Evolutionary conservation across 805 yeast species (phyloP), one percentile per base, ranked within the genome.

Genomic region (Candida tallmaniae): DNA sequence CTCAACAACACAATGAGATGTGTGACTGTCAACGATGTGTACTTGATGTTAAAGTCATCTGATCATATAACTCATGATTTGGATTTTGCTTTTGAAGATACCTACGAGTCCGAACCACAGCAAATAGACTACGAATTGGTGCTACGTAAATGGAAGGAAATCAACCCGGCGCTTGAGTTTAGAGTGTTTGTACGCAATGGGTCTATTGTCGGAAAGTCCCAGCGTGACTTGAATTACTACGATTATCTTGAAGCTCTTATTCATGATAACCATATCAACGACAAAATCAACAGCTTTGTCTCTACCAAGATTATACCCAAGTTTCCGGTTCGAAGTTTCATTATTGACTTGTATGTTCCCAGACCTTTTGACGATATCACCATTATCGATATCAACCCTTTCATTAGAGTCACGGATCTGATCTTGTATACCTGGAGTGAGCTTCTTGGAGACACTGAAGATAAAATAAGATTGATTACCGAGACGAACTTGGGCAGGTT

Each of bases 151-250:
- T 93, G 97, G 97, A 68, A 76, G 28, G 76, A 70, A 14, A 62
- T 90, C 27, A 87, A 85, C 44, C 97, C 97, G 0, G 86, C 97
- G 0, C 62, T 88, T 48, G 99, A 93, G 55, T 93, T 93, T 53
- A 69, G 99, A 39, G 77, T 89, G 21, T 93, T 88, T 59, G 84
- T 93, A 2, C 71, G 73, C 36, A 72, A 78, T 35, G 58, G 78
- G 3, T 59, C 64, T 29, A 61, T 93, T 5, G 53, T 89, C 5
- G 97, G 83, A 0, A 76, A 82, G 2, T 70, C 88, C 1, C 98
- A 90, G 56, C 65, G 98, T 35, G 97, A 93, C 54, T 65, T 87
- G 51, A 86, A 89, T 55, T 81, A 74, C 51, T 93, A 89, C 51
- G 79, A 76, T 21, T 93, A 76, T 47, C 62, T 93, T 26, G 69